Evolutionary conservation across 1,284 basidiomycete species (phyloP), one percentile per base, ranked within the genome.

Genomic region (Sporisorium exsertum): DNA sequence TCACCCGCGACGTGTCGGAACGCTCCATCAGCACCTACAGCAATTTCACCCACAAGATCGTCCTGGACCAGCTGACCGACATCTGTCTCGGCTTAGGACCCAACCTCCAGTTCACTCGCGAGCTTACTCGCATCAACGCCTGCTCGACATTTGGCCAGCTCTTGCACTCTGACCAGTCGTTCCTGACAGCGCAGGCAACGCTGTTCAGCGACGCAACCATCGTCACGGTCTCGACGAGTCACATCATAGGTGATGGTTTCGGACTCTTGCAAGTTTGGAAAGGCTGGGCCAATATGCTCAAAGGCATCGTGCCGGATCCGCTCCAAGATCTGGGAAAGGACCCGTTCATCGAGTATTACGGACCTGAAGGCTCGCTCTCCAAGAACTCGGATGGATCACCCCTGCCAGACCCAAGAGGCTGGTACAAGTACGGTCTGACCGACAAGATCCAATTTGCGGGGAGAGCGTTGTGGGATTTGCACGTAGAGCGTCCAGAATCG

Each of bases 1-100:
- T 46, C 43, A 26, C 43, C 5, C 43, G 22, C 13, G 43, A 46
- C 12, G 16, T 46, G 6, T 46, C 43, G 24, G 22, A 46, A 7
- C 43, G 43, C 18, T 46, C 43, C 22, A 46, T 46, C 22, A 46
- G 43, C 43, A 46, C 43, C 18, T 46, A 24, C 43, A 46, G 43
- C 43, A 46, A 26, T 22, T 46, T 46, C 22, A 46, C 2, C 43
- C 43, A 46, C 43, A 46, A 46, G 43, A 26, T 46, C 22, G 43
- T 46, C 6, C 9, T 7, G 43, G 43, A 46, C 24, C 43, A 46
- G 43, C 43, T 46, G 6, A 46, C 20, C 22, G 43, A 46, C 22
- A 46, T 46, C 22, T 26, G 43, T 18, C 43, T 46, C 22, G 43
- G 43, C 12, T 15, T 18, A 26, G 43, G n/a, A 12, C 22, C 43